Percentiles rank a stretch among this genome's conserved stretches.
Conservation (phyloP, 495 filamentous ascomycete species). For the Xylaria grammica region DNA sequence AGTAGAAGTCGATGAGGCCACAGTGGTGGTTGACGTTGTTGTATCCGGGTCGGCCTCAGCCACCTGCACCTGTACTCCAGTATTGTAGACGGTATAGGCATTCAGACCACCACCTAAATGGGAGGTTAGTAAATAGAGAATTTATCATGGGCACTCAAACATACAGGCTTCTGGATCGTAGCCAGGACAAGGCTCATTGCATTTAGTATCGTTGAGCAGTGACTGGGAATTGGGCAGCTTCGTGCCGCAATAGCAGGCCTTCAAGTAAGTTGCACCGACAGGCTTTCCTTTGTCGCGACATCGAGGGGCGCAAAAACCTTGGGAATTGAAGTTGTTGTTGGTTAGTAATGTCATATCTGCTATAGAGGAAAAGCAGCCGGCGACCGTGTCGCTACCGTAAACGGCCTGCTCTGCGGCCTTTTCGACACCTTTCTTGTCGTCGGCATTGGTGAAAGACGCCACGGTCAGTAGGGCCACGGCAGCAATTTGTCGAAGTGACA, state of each 20-base stretch:
- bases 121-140: slow-evolving; percentile 34
- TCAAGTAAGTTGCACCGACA: slow-evolving; percentile 28
- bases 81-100: slow-evolving; percentile 56
- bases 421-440: slow-evolving; percentile 22
- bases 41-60: slow-evolving; percentile 25
- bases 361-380: slow-evolving; percentile 34
- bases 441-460: slow-evolving; percentile 19
- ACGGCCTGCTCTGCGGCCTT: slow-evolving; percentile 22
- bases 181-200: slow-evolving; percentile 63
- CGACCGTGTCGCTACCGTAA: slow-evolving; percentile 34
- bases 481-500: slow-evolving; percentile 33
- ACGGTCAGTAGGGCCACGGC: slow-evolving; percentile 34
- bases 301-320: slow-evolving; percentile 26
- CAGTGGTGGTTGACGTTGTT: slow-evolving; percentile 31
- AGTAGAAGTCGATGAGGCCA: slow-evolving; percentile 27
- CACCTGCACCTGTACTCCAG: slow-evolving; percentile 46
- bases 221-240: slow-evolving; percentile 55
- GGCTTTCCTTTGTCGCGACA: slow-evolving; percentile 26
- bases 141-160: slow-evolving; percentile 30
- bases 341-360: slow-evolving; percentile 29
- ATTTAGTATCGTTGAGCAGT: slow-evolving; percentile 55
- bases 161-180: slow-evolving; percentile 61
- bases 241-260: slow-evolving; percentile 67
- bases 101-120: slow-evolving; percentile 57
- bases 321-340: slow-evolving; percentile 27